These are phyloP conservation scores for Aspergillus conjunctus DNA, from an alignment of 495 filamentous ascomycete species.

Conservation along the genomic window DNA sequence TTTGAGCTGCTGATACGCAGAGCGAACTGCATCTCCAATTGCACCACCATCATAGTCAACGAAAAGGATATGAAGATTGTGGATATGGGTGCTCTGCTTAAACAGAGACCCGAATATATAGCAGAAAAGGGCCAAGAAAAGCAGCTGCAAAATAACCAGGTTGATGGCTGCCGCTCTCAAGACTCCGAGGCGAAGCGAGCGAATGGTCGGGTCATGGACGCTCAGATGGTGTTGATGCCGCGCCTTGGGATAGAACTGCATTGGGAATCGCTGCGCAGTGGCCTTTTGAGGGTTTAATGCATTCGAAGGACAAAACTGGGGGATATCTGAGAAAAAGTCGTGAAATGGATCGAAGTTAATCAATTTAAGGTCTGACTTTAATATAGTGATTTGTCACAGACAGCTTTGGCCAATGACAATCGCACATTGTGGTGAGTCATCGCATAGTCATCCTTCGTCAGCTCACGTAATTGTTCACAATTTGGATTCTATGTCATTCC, in stretches of 20 bases:
- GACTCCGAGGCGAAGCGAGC: conserved; percentile 24
- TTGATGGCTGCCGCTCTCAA: conserved; percentile 26
- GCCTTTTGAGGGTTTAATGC: no score
- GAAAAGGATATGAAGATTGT: conserved; percentile 48
- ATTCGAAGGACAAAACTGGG: no score
- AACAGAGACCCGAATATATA: conserved; percentile 52
- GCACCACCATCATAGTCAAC: conserved; percentile 56
- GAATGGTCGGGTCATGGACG: conserved; percentile 29
- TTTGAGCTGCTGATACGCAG: conserved; percentile 44
- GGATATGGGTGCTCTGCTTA: conserved; percentile 38
- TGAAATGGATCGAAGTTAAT: no score
- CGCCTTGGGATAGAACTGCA: conserved; percentile 30
- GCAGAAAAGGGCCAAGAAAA: conserved; percentile 49
- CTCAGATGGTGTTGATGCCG: conserved; percentile 26
- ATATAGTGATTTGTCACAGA: no score
- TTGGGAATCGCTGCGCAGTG: not conserved
- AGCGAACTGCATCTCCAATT: conserved; percentile 44
- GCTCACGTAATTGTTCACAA: no score
- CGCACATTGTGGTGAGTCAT: no score
- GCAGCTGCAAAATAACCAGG: conserved; percentile 29
- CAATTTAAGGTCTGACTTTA: no score
- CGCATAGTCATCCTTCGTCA: no score
- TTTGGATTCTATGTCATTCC: no score
- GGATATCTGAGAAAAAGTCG: no score
- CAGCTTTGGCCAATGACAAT: no score